Percentiles rank a stretch among this genome's conserved stretches.
Evolutionary conservation across 1,284 basidiomycete species (phyloP).

Genomic region (Trichosporon sp.): DNA sequence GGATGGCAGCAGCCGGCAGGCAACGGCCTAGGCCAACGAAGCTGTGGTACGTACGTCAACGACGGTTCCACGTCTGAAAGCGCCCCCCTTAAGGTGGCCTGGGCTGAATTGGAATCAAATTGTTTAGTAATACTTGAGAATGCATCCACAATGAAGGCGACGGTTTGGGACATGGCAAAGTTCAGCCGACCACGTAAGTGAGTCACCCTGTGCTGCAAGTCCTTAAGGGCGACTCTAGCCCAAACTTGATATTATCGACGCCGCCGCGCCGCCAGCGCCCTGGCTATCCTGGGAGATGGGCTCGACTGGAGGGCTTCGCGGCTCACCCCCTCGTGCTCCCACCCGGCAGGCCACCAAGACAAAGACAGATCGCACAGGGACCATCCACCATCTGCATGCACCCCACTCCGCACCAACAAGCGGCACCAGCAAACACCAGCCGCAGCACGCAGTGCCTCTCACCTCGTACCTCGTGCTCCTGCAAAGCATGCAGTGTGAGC

Average conservation of each 20-base stretch:
- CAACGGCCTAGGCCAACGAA: background rate
- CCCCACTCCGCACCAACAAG: conserved; percentile 1
- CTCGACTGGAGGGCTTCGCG: background rate
- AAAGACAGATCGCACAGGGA: conserved; percentile 10
- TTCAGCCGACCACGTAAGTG: conserved; percentile 13
- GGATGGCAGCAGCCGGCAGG: background rate
- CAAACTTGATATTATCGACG: conserved; percentile 13
- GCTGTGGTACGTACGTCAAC: background rate
- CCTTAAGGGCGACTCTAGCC: conserved; percentile 7
- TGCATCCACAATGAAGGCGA: conserved; percentile 6
- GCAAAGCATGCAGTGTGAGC: no score
- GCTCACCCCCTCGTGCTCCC: background rate
- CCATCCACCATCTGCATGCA: background rate
- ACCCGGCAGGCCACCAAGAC: background rate
- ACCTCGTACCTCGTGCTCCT: background rate
- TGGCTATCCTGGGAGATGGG: no score
- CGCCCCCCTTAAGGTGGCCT: background rate
- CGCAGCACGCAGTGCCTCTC: background rate
- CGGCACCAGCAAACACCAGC: background rate
- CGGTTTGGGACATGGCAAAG: conserved; percentile 13
- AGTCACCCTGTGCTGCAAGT: conserved; percentile 4
- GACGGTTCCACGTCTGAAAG: conserved; percentile 9
- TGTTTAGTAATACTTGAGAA: background rate
- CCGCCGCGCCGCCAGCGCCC: background rate
- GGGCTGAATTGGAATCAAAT: conserved; percentile 12